phyloP scores from a whole-genome alignment of 139 green algal genomes.

The Edaphochlamys debaryana region DNA sequence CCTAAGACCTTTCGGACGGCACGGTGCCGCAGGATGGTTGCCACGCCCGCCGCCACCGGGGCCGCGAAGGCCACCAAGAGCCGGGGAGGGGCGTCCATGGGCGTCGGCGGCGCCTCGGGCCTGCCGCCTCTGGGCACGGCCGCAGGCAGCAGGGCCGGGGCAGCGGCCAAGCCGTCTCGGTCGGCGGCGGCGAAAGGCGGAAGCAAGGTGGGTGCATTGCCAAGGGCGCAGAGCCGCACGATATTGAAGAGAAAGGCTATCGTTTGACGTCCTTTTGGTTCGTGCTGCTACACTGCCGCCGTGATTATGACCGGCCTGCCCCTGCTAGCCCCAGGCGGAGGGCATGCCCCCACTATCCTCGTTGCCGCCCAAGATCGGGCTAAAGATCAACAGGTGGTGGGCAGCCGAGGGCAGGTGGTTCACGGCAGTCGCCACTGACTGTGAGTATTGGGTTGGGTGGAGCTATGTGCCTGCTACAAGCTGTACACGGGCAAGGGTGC shows the following conservation, averaged over 20 bases:
- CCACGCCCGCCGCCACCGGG: too few relatives aligned
- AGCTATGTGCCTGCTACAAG: too few relatives aligned
- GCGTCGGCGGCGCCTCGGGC: background rate
- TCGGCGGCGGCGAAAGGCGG: background rate
- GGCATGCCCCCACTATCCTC: background rate
- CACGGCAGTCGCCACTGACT: conserved; percentile 50
- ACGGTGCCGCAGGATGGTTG: too few relatives aligned
- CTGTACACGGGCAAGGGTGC: too few relatives aligned
- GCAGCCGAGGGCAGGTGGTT: conserved; percentile 43
- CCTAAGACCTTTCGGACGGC: too few relatives aligned
- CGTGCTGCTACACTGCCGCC: too few relatives aligned
- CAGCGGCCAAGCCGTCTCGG: background rate
- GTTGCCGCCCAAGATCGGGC: conserved; percentile 11
- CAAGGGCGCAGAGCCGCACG: too few relatives aligned
- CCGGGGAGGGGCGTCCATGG: background rate
- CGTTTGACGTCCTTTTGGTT: too few relatives aligned
- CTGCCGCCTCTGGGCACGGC: conserved; percentile 14
- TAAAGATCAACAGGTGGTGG: conserved; percentile 50
- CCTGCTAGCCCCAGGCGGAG: too few relatives aligned
- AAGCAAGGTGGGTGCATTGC: conserved; percentile 15
- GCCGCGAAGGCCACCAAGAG: conserved; percentile 12
- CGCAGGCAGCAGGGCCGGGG: background rate
- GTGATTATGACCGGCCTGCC: too few relatives aligned
- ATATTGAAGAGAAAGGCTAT: too few relatives aligned
- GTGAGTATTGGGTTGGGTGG: too few relatives aligned